A percentile compares a stretch with the other conserved stretches of the same genome.
phyloP scores from a whole-genome alignment of 2,329 filamentous ascomycete species.

The Hypoxylon sp. region DNA sequence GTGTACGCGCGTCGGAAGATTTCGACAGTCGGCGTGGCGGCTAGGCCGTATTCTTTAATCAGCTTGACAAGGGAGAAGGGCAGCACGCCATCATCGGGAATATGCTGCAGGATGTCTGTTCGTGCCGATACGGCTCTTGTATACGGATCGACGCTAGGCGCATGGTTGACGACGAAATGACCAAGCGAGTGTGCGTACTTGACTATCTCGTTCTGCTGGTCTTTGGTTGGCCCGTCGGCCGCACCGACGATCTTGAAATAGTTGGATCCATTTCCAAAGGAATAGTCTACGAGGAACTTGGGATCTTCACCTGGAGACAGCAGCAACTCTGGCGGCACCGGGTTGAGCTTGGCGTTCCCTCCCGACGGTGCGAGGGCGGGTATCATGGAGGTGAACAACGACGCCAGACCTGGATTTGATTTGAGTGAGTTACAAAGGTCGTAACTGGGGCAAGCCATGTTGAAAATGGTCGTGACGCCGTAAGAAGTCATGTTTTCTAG shows the following conservation, averaged over 20 bases:
- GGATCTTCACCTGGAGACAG: conserved; percentile 37
- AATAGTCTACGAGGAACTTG: conserved; percentile 38
- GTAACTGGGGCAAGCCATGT: conserved; percentile 50
- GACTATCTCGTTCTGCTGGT: conserved; percentile 46
- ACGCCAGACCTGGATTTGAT: conserved; percentile 39
- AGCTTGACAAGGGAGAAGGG: conserved; percentile 26
- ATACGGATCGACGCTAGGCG: conserved; percentile 35
- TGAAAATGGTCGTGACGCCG: conserved; percentile 50
- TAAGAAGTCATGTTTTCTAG: conserved; percentile 48
- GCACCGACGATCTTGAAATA: conserved; percentile 44
- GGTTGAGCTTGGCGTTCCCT: conserved; percentile 37
- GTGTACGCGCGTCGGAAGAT: conserved; percentile 49
- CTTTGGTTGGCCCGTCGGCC: conserved; percentile 37
- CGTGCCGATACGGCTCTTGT: conserved; percentile 41
- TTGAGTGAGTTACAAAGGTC: conserved; percentile 39
- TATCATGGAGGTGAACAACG: conserved; percentile 36
- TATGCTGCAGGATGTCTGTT: conserved; percentile 48
- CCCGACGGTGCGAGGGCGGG: conserved; percentile 30
- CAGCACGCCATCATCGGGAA: conserved; percentile 46
- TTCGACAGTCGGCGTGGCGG: conserved; percentile 48
- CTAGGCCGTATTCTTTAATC: conserved; percentile 42
- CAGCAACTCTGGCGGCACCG: conserved; percentile 30
- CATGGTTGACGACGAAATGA: conserved; percentile 46
- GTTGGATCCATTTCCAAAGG: conserved; percentile 46
- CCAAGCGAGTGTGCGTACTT: conserved; percentile 34